Base-by-base conservation (phyloP, 2,329 filamentous ascomycete species). In the Sporothrix luriei region DNA sequence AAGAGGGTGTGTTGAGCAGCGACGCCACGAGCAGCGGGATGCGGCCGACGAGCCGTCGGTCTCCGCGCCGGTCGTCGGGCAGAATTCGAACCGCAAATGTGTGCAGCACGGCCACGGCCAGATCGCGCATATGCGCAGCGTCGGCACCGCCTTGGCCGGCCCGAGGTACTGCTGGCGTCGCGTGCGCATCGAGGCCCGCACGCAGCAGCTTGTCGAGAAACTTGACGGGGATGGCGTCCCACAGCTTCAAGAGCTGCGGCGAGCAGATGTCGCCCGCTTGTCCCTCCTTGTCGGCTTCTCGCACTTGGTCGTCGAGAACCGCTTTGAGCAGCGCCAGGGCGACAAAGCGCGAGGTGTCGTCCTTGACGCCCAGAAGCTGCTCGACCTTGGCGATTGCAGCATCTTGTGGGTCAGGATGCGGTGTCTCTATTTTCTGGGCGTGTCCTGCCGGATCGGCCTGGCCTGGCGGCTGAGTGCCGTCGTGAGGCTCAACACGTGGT, bases 291-390 rank as follows among this genome's bases (percentile, higher is more conserved):
- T 19, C 49, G 10, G 13, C 62, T 55, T 70, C 33, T 64, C 40
- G 51, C 21, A 52, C 67, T n/a, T 68, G 51, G 75, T 86, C 88
- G 77, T 91, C 88, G 43, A 91, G 81, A 14, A 89, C 78, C n/a
- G 87, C 85, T 74, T 88, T 90, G 66, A 91, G 82, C 26, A 91
- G 81, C 0, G 88, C 87, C 26, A 91, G 80, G 9, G 88, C 89
- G 51, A 90, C 88, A 73, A 91, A 91, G 74, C 87, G 84, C 24
- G 87, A 86, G 0, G 89, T 91, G 75, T 91, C 89, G 75, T 90
- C 84, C 71, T 87, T 88, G 68, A 85, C 78, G 68, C 81, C 80
- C 46, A 91, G 82, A 2, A 90, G 82, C 1, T 80, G 75, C 72
- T 86, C 80, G 68, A 90, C 84, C 74, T 85, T 85, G 66, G 83